Conservation (phyloP, 2,329 filamentous ascomycete genomes). For the Dactylellina sp. region DNA sequence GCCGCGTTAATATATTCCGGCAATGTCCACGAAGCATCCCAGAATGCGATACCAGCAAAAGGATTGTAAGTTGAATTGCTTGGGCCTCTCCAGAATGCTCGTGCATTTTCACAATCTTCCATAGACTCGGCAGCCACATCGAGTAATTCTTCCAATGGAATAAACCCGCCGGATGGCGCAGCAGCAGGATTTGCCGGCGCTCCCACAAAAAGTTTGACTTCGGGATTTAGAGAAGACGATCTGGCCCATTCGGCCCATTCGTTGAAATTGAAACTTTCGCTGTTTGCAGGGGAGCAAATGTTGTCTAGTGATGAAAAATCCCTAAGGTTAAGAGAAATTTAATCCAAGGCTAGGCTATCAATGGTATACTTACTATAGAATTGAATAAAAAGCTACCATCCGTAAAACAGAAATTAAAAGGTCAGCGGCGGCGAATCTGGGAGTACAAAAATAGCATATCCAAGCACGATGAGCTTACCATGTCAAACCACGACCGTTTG, state of each 20-base stretch:
- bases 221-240: constrained; percentile 69
- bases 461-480: constrained; percentile 11
- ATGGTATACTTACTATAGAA: constrained; percentile 65
- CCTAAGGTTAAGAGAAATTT: no score
- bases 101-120: constrained; percentile 48
- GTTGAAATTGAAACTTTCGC: constrained; percentile 48
- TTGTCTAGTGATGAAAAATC: constrained; percentile 73
- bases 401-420: neutral
- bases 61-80: constrained; percentile 42
- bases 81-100: constrained; percentile 30
- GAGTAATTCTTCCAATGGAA: constrained; percentile 25
- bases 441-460: neutral
- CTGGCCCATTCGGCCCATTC: constrained; percentile 76
- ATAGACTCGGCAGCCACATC: constrained; percentile 28
- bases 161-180: constrained; percentile 31
- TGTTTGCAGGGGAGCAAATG: constrained; percentile 70
- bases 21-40: constrained; percentile 54
- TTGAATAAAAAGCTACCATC: constrained; percentile 48
- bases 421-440: neutral
- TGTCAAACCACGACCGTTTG: constrained; percentile 51
- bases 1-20: constrained; percentile 28
- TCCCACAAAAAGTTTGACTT: constrained; percentile 73
- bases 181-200: constrained; percentile 64
- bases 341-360: no score
- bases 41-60: constrained; percentile 47